These are phyloP conservation scores for Macadamia integrifolia DNA, from an alignment of 164 flowering plant species.

Conservation along the genomic window DNA sequence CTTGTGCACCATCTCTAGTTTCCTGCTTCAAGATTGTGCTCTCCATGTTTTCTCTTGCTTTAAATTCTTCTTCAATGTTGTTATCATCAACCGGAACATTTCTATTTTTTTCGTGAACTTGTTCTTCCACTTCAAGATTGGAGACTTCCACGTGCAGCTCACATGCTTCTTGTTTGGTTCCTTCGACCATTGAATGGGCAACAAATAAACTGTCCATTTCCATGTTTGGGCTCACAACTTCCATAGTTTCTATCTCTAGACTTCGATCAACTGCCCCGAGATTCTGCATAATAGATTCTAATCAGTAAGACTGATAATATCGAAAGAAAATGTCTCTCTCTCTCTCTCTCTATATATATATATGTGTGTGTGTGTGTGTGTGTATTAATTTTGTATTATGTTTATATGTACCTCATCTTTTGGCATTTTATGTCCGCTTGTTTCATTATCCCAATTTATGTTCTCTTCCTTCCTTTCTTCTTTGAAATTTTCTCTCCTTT, in stretches of 20 bases:
- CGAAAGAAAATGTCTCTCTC: neutral
- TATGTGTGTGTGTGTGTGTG: too few species aligned
- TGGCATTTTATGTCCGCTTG: too few species aligned
- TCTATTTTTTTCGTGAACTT: conserved; percentile 1
- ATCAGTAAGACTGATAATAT: conserved; percentile 4
- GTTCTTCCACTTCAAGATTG: conserved; percentile 1
- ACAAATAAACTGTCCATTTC: too few species aligned
- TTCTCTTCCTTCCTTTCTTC: conserved; percentile 12
- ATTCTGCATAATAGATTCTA: conserved; percentile 10
- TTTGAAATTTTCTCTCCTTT: conserved; percentile 8
- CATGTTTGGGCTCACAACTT: too few species aligned
- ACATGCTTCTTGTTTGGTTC: neutral
- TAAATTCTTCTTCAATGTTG: conserved; percentile 3
- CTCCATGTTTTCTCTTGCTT: neutral
- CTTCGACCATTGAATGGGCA: neutral
- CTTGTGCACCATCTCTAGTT: neutral
- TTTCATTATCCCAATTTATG: too few species aligned
- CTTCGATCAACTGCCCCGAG: conserved; percentile 1
- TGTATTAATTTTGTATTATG: too few species aligned
- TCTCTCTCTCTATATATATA: neutral
- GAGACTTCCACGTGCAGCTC: neutral
- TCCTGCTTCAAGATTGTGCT: neutral
- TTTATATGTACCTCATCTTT: too few species aligned
- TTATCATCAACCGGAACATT: conserved; percentile 1
- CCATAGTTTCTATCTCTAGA: too few species aligned